Conservation (phyloP, 2,329 filamentous ascomycete species). For the Zasmidium cellare region DNA sequence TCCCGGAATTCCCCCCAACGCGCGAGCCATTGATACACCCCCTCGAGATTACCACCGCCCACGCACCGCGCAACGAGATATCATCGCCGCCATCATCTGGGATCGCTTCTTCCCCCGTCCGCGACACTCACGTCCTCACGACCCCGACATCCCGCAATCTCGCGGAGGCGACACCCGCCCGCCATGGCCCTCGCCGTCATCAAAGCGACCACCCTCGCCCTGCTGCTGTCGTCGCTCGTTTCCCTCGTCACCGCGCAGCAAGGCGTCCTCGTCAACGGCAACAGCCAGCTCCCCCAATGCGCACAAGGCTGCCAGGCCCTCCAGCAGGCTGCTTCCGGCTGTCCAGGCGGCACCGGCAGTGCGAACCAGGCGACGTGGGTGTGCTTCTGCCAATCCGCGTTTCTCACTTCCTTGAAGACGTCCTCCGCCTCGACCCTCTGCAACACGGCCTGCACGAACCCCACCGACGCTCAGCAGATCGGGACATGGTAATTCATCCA, state of each 20-base stretch:
- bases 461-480: slow-evolving; percentile 58
- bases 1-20: too few relatives aligned
- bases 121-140: background rate
- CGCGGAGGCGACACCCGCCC: background rate
- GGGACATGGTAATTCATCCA: slow-evolving; percentile 57
- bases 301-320: slow-evolving; percentile 37
- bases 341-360: slow-evolving; percentile 52
- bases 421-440: slow-evolving; percentile 53
- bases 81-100: too few relatives aligned
- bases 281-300: slow-evolving; percentile 37
- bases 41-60: too few relatives aligned
- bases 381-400: slow-evolving; percentile 71
- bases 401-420: slow-evolving; percentile 60
- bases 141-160: background rate
- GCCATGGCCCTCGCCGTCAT: background rate
- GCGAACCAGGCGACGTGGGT: slow-evolving; percentile 56
- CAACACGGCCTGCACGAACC: slow-evolving; percentile 47
- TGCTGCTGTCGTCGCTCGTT: slow-evolving; percentile 2
- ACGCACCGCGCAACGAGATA: too few relatives aligned
- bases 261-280: slow-evolving; percentile 33
- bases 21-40: too few relatives aligned
- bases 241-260: slow-evolving; percentile 24
- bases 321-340: slow-evolving; percentile 67
- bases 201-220: background rate
- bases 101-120: too few relatives aligned